These are phyloP conservation scores for Pseudogymnoascus sp. DNA, from an alignment of 2,329 filamentous ascomycete species.

Conservation along the genomic window DNA sequence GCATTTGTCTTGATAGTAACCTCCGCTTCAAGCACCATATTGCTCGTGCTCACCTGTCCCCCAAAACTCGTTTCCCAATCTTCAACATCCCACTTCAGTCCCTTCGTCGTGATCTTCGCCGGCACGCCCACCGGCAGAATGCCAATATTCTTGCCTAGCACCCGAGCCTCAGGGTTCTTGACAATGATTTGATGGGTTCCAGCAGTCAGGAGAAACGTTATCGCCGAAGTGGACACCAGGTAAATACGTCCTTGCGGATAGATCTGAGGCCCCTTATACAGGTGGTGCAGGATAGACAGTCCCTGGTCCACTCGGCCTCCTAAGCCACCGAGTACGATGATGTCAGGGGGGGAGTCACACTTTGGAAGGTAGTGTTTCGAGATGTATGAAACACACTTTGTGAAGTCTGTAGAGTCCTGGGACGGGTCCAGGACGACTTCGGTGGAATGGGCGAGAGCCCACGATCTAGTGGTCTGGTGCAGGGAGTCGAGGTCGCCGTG, in stretches of 20 bases:
- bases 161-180: constrained; percentile 21
- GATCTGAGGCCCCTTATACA: constrained; percentile 49
- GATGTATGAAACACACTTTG: constrained; percentile 66
- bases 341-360: constrained; percentile 41
- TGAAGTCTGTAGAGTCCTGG: constrained; percentile 86
- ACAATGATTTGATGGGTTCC: constrained; percentile 64
- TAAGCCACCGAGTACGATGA: constrained; percentile 78
- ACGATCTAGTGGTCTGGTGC: constrained; percentile 48
- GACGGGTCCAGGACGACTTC: constrained; percentile 65
- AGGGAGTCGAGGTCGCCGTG: constrained; percentile 91
- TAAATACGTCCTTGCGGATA: constrained; percentile 57
- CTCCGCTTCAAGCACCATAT: constrained; percentile 58
- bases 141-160: constrained; percentile 74
- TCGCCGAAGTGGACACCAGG: constrained; percentile 71
- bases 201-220: constrained; percentile 72
- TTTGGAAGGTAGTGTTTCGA: constrained; percentile 30
- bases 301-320: constrained; percentile 91
- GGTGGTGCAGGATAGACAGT: constrained; percentile 79
- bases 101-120: constrained; percentile 69
- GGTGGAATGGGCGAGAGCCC: constrained; percentile 41
- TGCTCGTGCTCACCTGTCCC: constrained; percentile 70
- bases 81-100: constrained; percentile 84
- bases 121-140: constrained; percentile 79
- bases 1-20: constrained; percentile 57
- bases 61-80: constrained; percentile 75